Base-by-base conservation (phyloP, 306 rosid species). In the Lathyrus tuberosus region DNA sequence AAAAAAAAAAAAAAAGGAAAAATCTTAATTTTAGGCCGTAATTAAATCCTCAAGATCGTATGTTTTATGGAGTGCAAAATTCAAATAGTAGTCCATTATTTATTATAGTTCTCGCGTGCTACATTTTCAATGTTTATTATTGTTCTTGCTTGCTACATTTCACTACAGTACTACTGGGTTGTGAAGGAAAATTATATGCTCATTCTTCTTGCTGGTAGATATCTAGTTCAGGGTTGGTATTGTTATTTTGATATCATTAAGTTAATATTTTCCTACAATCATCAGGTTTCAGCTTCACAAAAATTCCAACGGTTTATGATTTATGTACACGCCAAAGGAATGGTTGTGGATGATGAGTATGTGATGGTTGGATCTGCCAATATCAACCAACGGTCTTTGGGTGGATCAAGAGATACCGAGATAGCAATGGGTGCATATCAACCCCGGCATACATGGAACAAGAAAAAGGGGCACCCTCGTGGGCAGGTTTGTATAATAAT, bases 391-490 rank as follows among this genome's bases (percentile, higher is more conserved):
- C 84, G 95, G 70, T 92, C 97, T 41, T 18, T 91, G 91, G 91
- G 87, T 1, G 96, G 97, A 62, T 91, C 96, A 62, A 87, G 97
- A 82, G 97, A 91, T 75, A 91, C 95, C 3, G 97, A 91, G 87
- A 91, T 89, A 74, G 97, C 96, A 76, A 91, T 89, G 97, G 97
- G 97, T n/a, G 90, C 90, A 33, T 87, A 87, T 75, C 96, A 91
- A 73, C 90, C 89, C 30, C 82, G 44, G 58, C 72, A 85, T 66
- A 85, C 96, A 10, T 84, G 96, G 94, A 83, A 79, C 11, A 76
- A 73, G 84, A 91, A 78, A 84, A 76, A 76, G 58, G 80, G 74
- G 16, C 90, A 85, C 82, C 97, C 97, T 18, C 96, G 6, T 15
- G 97, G 96, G 49, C 91, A 89, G 97, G 97, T 91, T 72, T 47